Evolutionary conservation across 345 rosid genomes (phyloP), one percentile per base, ranked within the genome.

Genomic region (Psidium friedrichsthalianum): DNA sequence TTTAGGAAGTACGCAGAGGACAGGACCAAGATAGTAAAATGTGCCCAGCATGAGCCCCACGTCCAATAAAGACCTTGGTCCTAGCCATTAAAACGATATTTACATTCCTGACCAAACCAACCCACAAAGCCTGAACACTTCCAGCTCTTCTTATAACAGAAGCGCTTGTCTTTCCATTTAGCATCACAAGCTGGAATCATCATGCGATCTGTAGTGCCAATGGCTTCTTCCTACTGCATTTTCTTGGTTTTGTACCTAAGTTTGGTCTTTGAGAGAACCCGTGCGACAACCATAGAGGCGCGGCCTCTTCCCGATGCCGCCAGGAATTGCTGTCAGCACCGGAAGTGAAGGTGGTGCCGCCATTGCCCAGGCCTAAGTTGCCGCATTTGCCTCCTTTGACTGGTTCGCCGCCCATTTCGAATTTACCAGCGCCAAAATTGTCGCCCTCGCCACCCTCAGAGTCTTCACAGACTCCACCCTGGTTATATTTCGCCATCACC

Each of bases 291-390:
- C 51, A 2, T 20, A 5, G 84, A 82, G 27, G 49, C 49, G 29
- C 25, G 47, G 13, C 18, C 47, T 9, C 47, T 69, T 36, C 80
- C 24, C 13, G 2, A 36, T 69, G 47, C 47, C 6, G 80, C 7
- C 8, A 32, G 80, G 80, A 32, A 22, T n/a, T 24, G 1, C 15
- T 0, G 25, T 42, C 6, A 11, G 47, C 20, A 15, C n/a, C 52
- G 0, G 74, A 54, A 25, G 24, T 51, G 51, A 56, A 32, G 32
- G 44, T 13, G 11, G 86, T 51, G 86, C 83, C 83, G 29, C 83
- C 86, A 2, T 49, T 85, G 51, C 86, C 86, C 5, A 44, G 86
- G 25, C 86, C 86, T 40, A 85, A 85, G 56, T 40, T 85, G 83
- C 83, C 74, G 1, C 83, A 7, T 49, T 40, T 85, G 61, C 86